Evolutionary conservation across 306 rosid genomes (phyloP), one percentile per base, ranked within the genome.

Genomic region (Bauhinia variegata): DNA sequence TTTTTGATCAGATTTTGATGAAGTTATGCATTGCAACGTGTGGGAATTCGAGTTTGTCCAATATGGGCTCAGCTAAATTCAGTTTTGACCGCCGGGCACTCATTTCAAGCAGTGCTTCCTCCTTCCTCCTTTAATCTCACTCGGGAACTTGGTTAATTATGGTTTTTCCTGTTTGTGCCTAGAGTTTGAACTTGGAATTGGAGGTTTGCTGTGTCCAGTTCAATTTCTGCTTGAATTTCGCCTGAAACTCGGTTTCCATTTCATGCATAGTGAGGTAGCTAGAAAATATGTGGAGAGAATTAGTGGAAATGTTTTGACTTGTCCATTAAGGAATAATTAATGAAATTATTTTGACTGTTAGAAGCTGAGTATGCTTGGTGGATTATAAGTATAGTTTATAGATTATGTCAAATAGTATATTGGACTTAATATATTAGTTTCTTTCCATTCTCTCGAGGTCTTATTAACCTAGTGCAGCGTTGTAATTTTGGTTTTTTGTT

Each of bases 1-100:
- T 54, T 60, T 56, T 60, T 60, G 76, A 72, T 74, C 55, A 46
- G 47, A 17, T 48, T 60, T 65, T 65, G 60, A 66, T 56, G 65
- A 61, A 65, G 73, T 77, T 75, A 65, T 60, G 74, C 63, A 56
- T 58, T 75, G 67, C 73, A 15, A 70, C 51, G 65, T 63, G 73
- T 46, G 61, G 56, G 43, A 63, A 52, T 70, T 78, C 52, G 52
- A 75, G 64, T 70, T 65, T 63, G 72, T 70, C 3, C 37, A 23
- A 37, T 7, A 23, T 2, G 68, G 77, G 80, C 66, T 70, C 73
- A 55, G 74, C 37, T 72, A 32, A 48, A 73, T 70, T 70, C 75
- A 15, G 19, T 65, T 61, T 49, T 64, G 78, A 75, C 81, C 79
- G 83, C 76, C 80, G 14, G 32, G 31, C 73, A 42, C 75, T 70